A percentile compares a stretch with the other conserved stretches of the same genome.
Conservation (phyloP, 2,329 filamentous ascomycete species). For the Apiospora arundinis region DNA sequence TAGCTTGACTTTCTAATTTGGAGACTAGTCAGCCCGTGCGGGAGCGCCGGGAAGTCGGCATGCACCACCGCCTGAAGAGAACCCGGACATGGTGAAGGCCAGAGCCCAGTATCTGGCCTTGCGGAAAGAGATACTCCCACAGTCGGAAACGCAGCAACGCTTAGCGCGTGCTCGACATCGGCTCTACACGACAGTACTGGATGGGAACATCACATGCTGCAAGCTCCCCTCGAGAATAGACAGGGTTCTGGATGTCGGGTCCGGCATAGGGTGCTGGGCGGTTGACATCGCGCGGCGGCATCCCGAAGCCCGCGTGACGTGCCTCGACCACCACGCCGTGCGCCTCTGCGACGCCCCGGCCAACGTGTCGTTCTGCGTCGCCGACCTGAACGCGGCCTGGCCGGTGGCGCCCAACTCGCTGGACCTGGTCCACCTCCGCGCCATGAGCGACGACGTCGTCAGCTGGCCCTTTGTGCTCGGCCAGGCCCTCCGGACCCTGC, state of each 20-base stretch:
- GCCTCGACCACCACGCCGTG: conserved; percentile 40
- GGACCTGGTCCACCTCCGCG: conserved; percentile 52
- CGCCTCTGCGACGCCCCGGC: conserved; percentile 45
- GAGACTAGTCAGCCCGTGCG: background rate
- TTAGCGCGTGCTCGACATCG: conserved; percentile 27
- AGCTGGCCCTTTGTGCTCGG: conserved; percentile 46
- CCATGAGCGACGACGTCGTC: conserved; percentile 52
- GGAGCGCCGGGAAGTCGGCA: background rate
- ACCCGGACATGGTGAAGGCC: background rate
- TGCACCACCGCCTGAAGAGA: background rate
- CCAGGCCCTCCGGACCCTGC: conserved; percentile 47
- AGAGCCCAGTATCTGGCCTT: conserved; percentile 8
- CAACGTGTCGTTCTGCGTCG: conserved; percentile 65
- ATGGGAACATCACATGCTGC: conserved; percentile 25
- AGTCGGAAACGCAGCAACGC: background rate
- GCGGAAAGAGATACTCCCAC: conserved; percentile 4
- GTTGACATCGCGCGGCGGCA: conserved; percentile 49
- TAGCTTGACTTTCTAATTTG: background rate
- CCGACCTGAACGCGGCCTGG: conserved; percentile 60
- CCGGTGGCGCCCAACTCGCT: conserved; percentile 33
- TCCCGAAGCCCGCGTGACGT: conserved; percentile 47
- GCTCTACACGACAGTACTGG: conserved; percentile 36
- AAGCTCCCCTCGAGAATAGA: conserved; percentile 36
- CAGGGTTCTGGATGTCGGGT: conserved; percentile 50
- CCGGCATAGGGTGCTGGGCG: conserved; percentile 51